Evolutionary conservation across 129 eudicot genomes (phyloP).

Genomic region (Kitagawia praeruptora): DNA sequence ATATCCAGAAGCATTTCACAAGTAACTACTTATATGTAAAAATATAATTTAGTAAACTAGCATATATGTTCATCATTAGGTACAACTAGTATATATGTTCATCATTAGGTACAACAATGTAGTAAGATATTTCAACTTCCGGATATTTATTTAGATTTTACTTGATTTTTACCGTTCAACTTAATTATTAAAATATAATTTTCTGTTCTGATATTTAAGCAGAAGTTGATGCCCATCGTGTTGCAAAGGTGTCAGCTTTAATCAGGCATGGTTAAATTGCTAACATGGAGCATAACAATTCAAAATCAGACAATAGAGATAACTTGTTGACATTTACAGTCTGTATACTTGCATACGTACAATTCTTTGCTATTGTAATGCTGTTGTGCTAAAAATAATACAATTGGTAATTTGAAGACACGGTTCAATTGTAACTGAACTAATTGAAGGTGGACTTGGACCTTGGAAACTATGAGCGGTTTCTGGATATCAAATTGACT

Average conservation of each 20-base stretch:
- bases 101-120: too few relatives aligned
- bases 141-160: too few relatives aligned
- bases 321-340: not conserved
- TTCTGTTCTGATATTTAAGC: not conserved
- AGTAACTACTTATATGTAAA: too few relatives aligned
- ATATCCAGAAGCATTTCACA: not conserved
- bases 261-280: not conserved
- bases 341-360: conserved; percentile 2
- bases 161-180: not conserved
- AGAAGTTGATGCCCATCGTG: not conserved
- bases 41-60: too few relatives aligned
- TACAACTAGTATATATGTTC: too few relatives aligned
- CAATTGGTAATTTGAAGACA: too few relatives aligned
- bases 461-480: conserved; percentile 97
- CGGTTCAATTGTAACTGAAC: too few relatives aligned
- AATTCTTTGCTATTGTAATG: not conserved
- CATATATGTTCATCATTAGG: too few relatives aligned
- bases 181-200: not conserved
- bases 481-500: conserved; percentile 71
- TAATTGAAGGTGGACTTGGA: conserved; percentile 84
- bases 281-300: not conserved
- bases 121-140: too few relatives aligned
- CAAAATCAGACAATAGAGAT: not conserved
- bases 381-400: not conserved
- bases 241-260: conserved; percentile 4